Evolutionary conservation across 2,329 filamentous ascomycete species (phyloP).

Genomic region (Colletotrichum limetticola): DNA sequence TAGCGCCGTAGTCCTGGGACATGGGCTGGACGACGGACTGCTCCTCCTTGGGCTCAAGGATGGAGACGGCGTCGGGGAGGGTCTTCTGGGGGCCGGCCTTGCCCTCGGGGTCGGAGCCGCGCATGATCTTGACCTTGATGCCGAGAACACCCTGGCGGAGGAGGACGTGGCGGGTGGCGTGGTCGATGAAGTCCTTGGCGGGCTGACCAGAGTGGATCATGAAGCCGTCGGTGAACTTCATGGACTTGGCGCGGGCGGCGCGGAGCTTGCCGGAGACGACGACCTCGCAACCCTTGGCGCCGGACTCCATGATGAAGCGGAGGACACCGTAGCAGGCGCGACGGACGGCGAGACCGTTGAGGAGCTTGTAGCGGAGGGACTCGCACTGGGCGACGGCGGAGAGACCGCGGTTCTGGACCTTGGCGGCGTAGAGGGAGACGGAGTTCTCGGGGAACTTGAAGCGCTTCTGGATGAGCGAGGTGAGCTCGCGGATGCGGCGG

Average conservation of each 20-base stretch:
- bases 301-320: slow-evolving; percentile 99
- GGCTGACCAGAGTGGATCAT: slow-evolving; percentile 99
- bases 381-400: slow-evolving; percentile 99
- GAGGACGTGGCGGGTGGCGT: slow-evolving; percentile 97
- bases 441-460: slow-evolving; percentile 99
- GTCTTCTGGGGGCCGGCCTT: slow-evolving; percentile 98
- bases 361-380: slow-evolving; percentile 99
- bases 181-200: slow-evolving; percentile 99
- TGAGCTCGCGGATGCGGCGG: slow-evolving; percentile 99
- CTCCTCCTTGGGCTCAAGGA: slow-evolving; percentile 99
- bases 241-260: slow-evolving; percentile 98
- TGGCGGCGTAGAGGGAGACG: slow-evolving; percentile 99
- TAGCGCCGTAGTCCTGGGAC: slow-evolving; percentile 98
- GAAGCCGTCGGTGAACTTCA: slow-evolving; percentile 99
- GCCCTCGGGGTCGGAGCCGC: slow-evolving; percentile 98
- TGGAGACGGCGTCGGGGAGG: slow-evolving; percentile 97
- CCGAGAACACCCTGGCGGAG: slow-evolving; percentile 99
- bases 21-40: slow-evolving; percentile 92
- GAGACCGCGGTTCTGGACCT: slow-evolving; percentile 99
- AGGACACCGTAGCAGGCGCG: slow-evolving; percentile 99
- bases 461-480: slow-evolving; percentile 99
- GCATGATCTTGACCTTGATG: slow-evolving; percentile 99
- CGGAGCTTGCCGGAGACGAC: slow-evolving; percentile 99
- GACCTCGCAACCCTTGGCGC: slow-evolving; percentile 99
- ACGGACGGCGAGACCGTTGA: slow-evolving; percentile 98